Percentiles rank a stretch among this genome's conserved stretches.
Evolutionary conservation across 1,139 yeast genomes (phyloP).

Genomic region (Hyphopichia khmerensis): DNA sequence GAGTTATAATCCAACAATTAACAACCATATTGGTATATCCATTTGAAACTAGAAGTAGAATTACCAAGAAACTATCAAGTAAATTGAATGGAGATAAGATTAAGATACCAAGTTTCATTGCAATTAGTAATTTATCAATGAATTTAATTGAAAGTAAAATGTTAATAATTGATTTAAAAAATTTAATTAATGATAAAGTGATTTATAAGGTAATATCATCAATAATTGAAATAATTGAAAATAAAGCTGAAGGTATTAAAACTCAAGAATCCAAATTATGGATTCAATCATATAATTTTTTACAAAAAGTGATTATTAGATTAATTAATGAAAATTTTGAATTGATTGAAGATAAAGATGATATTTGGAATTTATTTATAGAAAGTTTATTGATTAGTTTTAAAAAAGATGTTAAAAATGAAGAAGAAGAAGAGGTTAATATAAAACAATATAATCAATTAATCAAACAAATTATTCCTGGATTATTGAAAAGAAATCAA

Average conservation of each 20-base stretch:
- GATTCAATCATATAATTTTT: slow-evolving; percentile 40
- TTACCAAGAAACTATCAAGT: slow-evolving; percentile 35
- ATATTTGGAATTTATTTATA: slow-evolving; percentile 48
- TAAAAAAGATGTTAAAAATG: slow-evolving; percentile 10
- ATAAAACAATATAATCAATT: slow-evolving; percentile 44
- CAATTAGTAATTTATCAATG: slow-evolving; percentile 56
- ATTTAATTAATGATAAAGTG: slow-evolving; percentile 47
- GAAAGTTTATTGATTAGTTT: slow-evolving; percentile 44
- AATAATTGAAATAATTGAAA: slow-evolving; percentile 25
- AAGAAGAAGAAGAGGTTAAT: slow-evolving; percentile 45
- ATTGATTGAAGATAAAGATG: slow-evolving; percentile 18
- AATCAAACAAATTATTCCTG: slow-evolving; percentile 42
- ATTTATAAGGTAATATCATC: slow-evolving; percentile 27
- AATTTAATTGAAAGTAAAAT: slow-evolving; percentile 39
- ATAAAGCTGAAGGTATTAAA: slow-evolving; percentile 36
- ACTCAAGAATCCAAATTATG: slow-evolving; percentile 30
- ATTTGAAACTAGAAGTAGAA: slow-evolving; percentile 56
- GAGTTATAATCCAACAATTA: slow-evolving; percentile 52
- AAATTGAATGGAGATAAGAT: slow-evolving; percentile 22
- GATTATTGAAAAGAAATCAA: slow-evolving; percentile 13
- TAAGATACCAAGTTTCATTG: slow-evolving; percentile 66
- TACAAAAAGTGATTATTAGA: slow-evolving; percentile 20
- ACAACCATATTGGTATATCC: slow-evolving; percentile 56
- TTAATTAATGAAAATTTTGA: slow-evolving; percentile 17
- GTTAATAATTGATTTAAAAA: slow-evolving; percentile 25